phyloP scores from a whole-genome alignment of 2,329 filamentous ascomycete genomes.

The Fusarium tuaranense region DNA sequence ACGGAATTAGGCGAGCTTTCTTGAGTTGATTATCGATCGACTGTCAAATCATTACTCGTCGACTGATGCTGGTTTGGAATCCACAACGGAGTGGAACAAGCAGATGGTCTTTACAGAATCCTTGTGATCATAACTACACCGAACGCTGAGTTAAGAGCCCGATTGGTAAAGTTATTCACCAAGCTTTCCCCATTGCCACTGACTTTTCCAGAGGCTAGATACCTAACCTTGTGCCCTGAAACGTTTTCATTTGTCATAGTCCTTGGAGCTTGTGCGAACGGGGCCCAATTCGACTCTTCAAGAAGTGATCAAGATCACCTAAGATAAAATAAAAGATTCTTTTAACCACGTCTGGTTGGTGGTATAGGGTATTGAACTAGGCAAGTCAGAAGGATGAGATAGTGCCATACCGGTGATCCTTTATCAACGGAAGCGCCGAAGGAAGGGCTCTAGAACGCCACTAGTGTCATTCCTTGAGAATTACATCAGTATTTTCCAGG shows the following conservation, averaged over 20 bases:
- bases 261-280: background rate
- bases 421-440: background rate
- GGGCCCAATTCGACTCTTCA: background rate
- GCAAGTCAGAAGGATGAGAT: background rate
- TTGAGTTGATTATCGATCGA: background rate
- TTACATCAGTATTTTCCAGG: background rate
- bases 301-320: background rate
- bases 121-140: background rate
- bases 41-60: background rate
- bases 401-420: background rate
- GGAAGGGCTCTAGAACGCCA: background rate
- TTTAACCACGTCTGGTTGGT: background rate
- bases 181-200: background rate
- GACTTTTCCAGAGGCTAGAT: background rate
- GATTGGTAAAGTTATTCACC: accelerated
- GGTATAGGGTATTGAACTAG: background rate
- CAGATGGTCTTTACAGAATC: background rate
- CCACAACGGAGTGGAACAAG: background rate
- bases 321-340: background rate
- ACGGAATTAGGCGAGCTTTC: background rate
- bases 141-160: accelerated
- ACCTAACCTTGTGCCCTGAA: background rate
- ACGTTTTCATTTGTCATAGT: background rate
- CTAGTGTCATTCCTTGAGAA: background rate
- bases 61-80: background rate